phyloP scores from a whole-genome alignment of 495 filamentous ascomycete species.

The Penicillium herquei region DNA sequence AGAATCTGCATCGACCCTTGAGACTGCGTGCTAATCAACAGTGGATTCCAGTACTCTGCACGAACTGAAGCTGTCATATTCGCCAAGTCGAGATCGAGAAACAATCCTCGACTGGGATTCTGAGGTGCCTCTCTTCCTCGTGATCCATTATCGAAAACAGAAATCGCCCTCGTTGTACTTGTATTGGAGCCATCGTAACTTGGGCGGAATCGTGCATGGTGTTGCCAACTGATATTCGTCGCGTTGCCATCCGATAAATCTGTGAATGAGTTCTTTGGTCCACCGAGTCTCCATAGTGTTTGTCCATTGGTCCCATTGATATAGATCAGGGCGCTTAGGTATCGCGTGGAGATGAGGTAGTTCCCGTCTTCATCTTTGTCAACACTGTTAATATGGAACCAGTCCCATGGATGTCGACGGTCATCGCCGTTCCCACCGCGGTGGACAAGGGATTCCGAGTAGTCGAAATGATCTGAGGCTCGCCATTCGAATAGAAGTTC shows the following conservation, averaged over 20 bases:
- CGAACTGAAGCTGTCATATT: slow-evolving; percentile 36
- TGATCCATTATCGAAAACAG: slow-evolving; percentile 35
- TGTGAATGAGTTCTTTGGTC: slow-evolving; percentile 40
- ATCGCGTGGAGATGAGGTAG: slow-evolving; percentile 43
- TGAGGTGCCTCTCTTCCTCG: slow-evolving; percentile 23
- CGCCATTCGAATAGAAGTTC: slow-evolving; percentile 42
- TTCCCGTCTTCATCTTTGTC: slow-evolving; percentile 43
- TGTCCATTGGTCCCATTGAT: slow-evolving; percentile 32
- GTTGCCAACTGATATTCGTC: slow-evolving; percentile 46
- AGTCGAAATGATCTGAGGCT: slow-evolving; percentile 38
- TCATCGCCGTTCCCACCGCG: not conserved
- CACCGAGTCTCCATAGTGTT: slow-evolving; percentile 44
- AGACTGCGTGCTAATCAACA: slow-evolving; percentile 34
- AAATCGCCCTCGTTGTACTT: slow-evolving; percentile 25
- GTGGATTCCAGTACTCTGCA: slow-evolving; percentile 33
- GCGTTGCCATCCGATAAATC: slow-evolving; percentile 39
- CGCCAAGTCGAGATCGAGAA: slow-evolving; percentile 41
- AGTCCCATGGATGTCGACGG: slow-evolving; percentile 35
- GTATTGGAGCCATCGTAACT: slow-evolving; percentile 15
- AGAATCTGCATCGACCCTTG: slow-evolving; percentile 50
- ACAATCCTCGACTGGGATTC: slow-evolving; percentile 37
- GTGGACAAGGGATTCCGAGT: slow-evolving; percentile 7
- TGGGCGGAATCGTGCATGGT: slow-evolving; percentile 33
- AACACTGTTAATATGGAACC: slow-evolving; percentile 48
- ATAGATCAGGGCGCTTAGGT: slow-evolving; percentile 37